These are phyloP conservation scores for Syzygium aqueum DNA, from an alignment of 345 rosid species.

Conservation along the genomic window DNA sequence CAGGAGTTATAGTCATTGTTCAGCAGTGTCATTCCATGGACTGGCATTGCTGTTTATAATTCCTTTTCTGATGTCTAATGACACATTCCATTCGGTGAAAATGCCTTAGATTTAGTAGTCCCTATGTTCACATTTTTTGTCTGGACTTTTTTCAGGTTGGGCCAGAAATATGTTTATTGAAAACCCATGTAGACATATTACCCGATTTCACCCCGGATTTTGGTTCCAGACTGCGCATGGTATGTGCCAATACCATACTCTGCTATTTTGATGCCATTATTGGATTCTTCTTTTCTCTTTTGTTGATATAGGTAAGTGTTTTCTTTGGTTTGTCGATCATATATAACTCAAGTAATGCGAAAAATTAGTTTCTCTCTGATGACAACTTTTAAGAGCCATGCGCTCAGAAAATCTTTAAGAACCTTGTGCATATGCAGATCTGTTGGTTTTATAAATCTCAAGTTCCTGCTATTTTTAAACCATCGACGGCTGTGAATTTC, in stretches of 20 bases:
- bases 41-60: background rate
- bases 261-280: background rate
- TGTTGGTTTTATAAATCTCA: background rate
- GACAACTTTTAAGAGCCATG: background rate
- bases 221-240: slow-evolving; percentile 79
- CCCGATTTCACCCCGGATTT: slow-evolving; percentile 93
- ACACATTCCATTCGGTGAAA: background rate
- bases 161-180: slow-evolving; percentile 86
- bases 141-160: slow-evolving; percentile 56
- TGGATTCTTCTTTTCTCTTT: background rate
- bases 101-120: background rate
- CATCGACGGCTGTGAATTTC: background rate
- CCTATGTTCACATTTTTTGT: background rate
- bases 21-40: background rate
- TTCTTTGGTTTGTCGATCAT: background rate
- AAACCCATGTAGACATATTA: slow-evolving; percentile 93
- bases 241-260: slow-evolving; percentile 10
- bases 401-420: background rate
- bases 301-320: background rate
- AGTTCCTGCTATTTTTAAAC: background rate
- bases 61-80: background rate
- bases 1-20: background rate
- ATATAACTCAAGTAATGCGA: background rate
- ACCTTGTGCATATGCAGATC: background rate
- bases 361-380: background rate